phyloP scores from a whole-genome alignment of 225 moss, liverwort and hornwort species.

The Pseudoscleropodium purum region DNA sequence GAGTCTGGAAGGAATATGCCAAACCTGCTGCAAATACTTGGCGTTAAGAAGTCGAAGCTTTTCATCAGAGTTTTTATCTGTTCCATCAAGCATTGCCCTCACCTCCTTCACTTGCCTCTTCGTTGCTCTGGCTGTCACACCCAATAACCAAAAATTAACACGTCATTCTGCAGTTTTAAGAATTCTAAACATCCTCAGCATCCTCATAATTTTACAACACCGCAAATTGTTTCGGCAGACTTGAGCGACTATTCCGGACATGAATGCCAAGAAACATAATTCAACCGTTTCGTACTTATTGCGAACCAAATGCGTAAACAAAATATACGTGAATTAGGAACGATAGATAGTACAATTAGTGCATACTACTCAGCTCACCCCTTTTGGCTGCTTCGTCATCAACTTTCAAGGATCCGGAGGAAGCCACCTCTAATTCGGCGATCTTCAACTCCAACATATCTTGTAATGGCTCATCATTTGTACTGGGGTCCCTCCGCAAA shows the following conservation, averaged over 20 bases:
- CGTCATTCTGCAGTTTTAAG: neutral
- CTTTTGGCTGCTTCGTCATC: conserved; percentile 77
- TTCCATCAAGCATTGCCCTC: conserved; percentile 68
- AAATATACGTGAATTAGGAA: neutral
- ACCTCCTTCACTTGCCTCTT: conserved; percentile 84
- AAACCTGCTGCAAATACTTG: conserved; percentile 93
- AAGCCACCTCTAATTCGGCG: conserved; percentile 74
- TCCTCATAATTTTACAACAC: neutral
- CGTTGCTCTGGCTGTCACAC: conserved; percentile 57
- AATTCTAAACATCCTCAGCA: neutral
- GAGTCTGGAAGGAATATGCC: neutral
- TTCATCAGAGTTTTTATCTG: conserved; percentile 75
- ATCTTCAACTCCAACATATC: conserved; percentile 85
- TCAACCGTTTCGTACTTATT: neutral
- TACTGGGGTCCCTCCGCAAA: conserved; percentile 34
- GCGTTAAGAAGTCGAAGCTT: conserved; percentile 75
- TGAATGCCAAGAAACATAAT: neutral
- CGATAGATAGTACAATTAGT: neutral
- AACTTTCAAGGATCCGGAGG: conserved; percentile 47
- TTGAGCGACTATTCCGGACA: neutral
- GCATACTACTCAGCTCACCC: conserved; percentile 28
- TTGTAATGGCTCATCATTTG: conserved; percentile 76
- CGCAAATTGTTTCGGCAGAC: neutral
- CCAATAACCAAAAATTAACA: conserved; percentile 3
- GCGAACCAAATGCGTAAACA: neutral